Base-by-base conservation (phyloP, 202 grass and related monocot species). In the Schoenoplectus tabernaemontani region DNA sequence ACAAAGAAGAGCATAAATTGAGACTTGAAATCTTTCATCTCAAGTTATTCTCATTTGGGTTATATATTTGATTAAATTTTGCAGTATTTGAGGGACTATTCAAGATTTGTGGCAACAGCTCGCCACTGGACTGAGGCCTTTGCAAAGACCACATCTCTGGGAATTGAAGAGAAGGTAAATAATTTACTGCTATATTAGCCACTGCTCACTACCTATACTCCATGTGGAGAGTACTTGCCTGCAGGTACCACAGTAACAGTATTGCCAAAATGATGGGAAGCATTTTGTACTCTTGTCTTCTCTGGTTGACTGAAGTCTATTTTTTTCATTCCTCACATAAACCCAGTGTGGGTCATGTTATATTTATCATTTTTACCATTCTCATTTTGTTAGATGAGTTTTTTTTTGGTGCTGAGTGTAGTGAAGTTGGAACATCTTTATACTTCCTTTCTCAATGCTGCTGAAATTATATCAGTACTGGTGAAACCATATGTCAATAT, bases 111-210 rank as follows among this genome's bases (percentile, higher is more conserved):
- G 34, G 71, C 80, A 32, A 99, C 96, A 19, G 92, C 96, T 88
- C 85, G 86, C 24, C 92, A 99, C 59, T 99, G 96, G 96, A 99
- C 96, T 28, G 92, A 96, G 76, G 90, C 92, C 58, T 99, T 91
- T 59, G 96, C 96, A 44, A 98, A 89, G 84, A 87, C 83, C 17
- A 59, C 82, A 19, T 91, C 87, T 70, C 86, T 85, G 54, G 88
- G 85, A 64, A 93, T 93, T 75, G 96, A 99, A 82, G 96, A 99
- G 60, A 99, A 96, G 96, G 96, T 93, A 78, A 75, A 54, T 61
- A 42, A 39, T 16, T 37, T 54, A 43, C 1, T 54, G 41, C 7
- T 51, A 20, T 73, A 50, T 28, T 30, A 15, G 28, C 8, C n/a
- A n/a, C n/a, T n/a, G n/a, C n/a, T n/a, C 39, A 56, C 24, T 74